phyloP scores from a whole-genome alignment of 352 stramenopile genomes.

The Saprolegnia diclina region DNA sequence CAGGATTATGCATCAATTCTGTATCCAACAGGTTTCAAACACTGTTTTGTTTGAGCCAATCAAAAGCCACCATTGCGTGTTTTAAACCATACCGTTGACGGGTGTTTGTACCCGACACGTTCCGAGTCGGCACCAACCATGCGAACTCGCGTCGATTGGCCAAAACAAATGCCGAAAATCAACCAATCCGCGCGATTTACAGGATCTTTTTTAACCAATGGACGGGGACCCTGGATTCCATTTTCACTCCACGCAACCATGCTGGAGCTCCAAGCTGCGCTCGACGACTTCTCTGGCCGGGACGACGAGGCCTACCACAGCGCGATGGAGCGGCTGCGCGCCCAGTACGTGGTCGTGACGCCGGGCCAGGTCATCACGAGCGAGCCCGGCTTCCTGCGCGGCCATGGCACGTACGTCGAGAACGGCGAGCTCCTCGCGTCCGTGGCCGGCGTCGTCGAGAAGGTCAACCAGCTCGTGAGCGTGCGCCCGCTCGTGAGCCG shows the following conservation, averaged over 20 bases:
- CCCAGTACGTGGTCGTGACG: constrained; percentile 58
- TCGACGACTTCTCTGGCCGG: constrained; percentile 14
- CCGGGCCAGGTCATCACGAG: constrained; percentile 74
- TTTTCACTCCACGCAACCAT: not conserved
- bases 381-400: constrained; percentile 79
- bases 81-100: too few species aligned
- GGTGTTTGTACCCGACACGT: too few species aligned
- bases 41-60: too few species aligned
- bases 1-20: not conserved
- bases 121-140: not conserved
- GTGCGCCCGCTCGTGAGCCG: constrained; percentile 87
- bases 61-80: too few species aligned
- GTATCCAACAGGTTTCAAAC: too few species aligned
- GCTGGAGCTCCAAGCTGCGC: constrained; percentile 9
- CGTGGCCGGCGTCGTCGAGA: constrained; percentile 92
- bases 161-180: not conserved
- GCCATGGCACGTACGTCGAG: constrained; percentile 94
- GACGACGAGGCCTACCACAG: constrained; percentile 5
- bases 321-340: constrained; percentile 10
- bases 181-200: not conserved
- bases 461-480: constrained; percentile 95
- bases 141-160: not conserved
- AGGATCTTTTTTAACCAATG: not conserved
- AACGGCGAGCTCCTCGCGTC: constrained; percentile 85
- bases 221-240: not conserved